Conservation (phyloP, 1,284 basidiomycete species). For the Ceratobasidium sp. region DNA sequence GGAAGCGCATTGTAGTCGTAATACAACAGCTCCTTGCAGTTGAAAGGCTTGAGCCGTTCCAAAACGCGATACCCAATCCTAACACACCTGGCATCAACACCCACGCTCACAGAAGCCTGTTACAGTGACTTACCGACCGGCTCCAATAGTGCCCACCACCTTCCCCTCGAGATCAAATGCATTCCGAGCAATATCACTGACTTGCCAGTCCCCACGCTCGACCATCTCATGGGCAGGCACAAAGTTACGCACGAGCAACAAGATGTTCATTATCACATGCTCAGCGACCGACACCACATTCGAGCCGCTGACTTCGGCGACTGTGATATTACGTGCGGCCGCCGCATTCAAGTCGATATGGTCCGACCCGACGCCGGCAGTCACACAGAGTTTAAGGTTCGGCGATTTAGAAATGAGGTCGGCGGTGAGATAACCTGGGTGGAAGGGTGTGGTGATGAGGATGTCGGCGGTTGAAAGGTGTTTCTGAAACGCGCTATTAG, state of each 20-base stretch:
- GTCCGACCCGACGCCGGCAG: slow-evolving; percentile 95
- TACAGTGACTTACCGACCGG: slow-evolving; percentile 62
- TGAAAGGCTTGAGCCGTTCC: slow-evolving; percentile 88
- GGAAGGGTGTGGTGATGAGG: slow-evolving; percentile 92
- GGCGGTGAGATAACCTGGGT: slow-evolving; percentile 62
- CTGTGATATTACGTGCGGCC: slow-evolving; percentile 84
- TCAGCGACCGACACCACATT: slow-evolving; percentile 95
- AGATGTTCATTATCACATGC: slow-evolving; percentile 88
- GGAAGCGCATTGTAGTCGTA: slow-evolving; percentile 91
- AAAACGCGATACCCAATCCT: slow-evolving; percentile 92
- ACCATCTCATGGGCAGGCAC: slow-evolving; percentile 88
- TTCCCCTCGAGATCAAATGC: slow-evolving; percentile 92
- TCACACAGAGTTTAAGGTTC: slow-evolving; percentile 92
- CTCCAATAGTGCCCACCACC: slow-evolving; percentile 89
- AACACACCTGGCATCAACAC: background rate
- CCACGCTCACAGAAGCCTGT: background rate
- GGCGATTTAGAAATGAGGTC: slow-evolving; percentile 69
- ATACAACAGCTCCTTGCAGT: slow-evolving; percentile 92
- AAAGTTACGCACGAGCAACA: slow-evolving; percentile 89
- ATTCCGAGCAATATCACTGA: slow-evolving; percentile 84
- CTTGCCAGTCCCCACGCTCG: slow-evolving; percentile 85
- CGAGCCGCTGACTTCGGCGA: slow-evolving; percentile 83
- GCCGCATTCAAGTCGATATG: slow-evolving; percentile 93
- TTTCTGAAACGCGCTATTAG: slow-evolving; percentile 79
- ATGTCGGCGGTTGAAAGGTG: slow-evolving; percentile 86